phyloP scores from a whole-genome alignment of 768 basidiomycete genomes.

The Nidularia pulvinata region DNA sequence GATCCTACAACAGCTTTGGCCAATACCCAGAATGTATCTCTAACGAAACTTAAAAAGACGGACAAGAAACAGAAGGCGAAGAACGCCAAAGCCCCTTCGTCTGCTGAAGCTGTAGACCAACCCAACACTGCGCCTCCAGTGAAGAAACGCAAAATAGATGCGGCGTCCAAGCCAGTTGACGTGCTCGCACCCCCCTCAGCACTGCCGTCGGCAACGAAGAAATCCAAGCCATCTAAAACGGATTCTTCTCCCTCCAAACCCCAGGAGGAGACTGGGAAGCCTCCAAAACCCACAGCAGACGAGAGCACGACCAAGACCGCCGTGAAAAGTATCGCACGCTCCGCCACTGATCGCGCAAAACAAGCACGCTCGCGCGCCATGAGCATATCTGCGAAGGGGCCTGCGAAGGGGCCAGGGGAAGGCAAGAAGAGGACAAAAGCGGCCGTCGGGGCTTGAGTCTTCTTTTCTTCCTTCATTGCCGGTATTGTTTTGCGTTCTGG shows the following conservation, averaged over 20 bases:
- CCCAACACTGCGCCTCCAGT: no score
- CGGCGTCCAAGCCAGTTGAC: not conserved
- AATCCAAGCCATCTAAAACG: no score
- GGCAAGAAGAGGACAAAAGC: not conserved
- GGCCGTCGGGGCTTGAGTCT: not conserved
- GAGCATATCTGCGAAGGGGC: slow-evolving; percentile 6
- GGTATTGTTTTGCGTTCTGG: not conserved
- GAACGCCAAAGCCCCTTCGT: no score
- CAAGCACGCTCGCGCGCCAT: slow-evolving; percentile 28
- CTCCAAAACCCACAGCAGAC: slow-evolving; percentile 1
- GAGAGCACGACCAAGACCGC: slow-evolving; percentile 2
- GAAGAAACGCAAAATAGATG: slow-evolving; percentile 6
- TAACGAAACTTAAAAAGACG: no score
- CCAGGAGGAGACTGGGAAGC: slow-evolving; percentile 1
- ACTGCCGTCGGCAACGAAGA: no score
- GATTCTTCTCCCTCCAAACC: no score
- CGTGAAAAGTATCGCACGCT: slow-evolving; percentile 31
- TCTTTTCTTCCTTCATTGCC: not conserved
- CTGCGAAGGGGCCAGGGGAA: slow-evolving; percentile 2
- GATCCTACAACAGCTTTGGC: no score
- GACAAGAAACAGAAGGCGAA: no score
- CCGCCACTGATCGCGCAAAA: slow-evolving; percentile 33
- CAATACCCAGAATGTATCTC: no score
- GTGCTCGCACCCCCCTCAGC: not conserved
- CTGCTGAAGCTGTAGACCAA: no score